phyloP scores from a whole-genome alignment of 1,284 basidiomycete genomes.

The Cutaneotrichosporon curvatum region DNA sequence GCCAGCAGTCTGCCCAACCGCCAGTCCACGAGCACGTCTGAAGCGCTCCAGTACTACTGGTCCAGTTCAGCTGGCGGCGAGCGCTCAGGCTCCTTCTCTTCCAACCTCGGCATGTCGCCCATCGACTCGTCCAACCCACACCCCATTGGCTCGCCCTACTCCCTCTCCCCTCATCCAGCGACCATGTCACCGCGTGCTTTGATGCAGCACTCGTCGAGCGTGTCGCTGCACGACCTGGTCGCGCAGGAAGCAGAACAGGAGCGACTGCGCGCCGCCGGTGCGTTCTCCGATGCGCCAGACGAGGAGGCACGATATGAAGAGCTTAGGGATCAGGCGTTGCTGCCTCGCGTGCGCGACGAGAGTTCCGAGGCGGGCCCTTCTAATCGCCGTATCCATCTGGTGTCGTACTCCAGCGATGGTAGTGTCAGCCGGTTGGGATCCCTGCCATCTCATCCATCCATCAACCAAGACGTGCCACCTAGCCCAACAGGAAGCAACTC shows the following conservation, averaged over 20 bases:
- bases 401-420: constrained; percentile 13
- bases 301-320: not conserved
- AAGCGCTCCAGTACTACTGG: constrained; percentile 41
- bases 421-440: constrained; percentile 4
- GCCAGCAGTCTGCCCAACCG: constrained; percentile 8
- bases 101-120: constrained; percentile 22
- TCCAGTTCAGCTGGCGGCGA: constrained; percentile 37
- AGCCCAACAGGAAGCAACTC: constrained; percentile 9
- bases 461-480: not conserved
- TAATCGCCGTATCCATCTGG: constrained; percentile 17
- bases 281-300: not conserved
- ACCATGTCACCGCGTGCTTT: not conserved
- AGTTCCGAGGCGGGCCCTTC: constrained; percentile 4
- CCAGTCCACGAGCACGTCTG: constrained; percentile 31
- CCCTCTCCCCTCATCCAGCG: constrained; percentile 10
- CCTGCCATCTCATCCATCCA: not conserved
- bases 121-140: constrained; percentile 7
- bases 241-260: constrained; percentile 4
- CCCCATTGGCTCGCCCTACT: constrained; percentile 13
- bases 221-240: constrained; percentile 9
- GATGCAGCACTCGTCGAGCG: constrained; percentile 1
- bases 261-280: not conserved
- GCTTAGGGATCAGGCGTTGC: not conserved
- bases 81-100: constrained; percentile 33
- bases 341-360: not conserved